phyloP scores from a whole-genome alignment of 1,284 basidiomycete genomes.

The Moesziomyces aphidis region DNA sequence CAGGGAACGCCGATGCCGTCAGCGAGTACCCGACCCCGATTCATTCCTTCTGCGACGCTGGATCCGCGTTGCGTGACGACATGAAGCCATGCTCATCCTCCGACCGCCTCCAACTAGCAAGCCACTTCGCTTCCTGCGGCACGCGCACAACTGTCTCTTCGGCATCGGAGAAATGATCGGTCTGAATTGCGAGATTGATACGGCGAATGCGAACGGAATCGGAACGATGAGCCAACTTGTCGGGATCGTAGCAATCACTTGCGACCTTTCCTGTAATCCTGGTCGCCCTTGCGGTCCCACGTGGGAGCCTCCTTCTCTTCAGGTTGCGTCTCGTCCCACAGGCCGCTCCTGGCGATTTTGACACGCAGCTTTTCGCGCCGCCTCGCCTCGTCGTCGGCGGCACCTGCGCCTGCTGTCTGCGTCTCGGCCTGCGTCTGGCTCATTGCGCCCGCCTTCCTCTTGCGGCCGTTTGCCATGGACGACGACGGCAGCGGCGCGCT shows the following conservation, averaged over 20 bases:
- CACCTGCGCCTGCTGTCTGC: conserved; percentile 3
- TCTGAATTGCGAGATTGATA: no score
- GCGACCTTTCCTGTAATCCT: conserved; percentile 52
- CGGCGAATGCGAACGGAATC: neutral
- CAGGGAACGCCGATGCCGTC: no score
- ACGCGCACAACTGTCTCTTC: no score
- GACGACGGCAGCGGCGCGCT: conserved; percentile 30
- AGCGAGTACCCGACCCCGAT: no score
- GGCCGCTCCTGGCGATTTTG: conserved; percentile 41
- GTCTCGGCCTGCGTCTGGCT: conserved; percentile 17
- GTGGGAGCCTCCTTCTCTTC: conserved; percentile 58
- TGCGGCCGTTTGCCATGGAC: conserved; percentile 18
- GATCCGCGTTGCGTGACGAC: no score
- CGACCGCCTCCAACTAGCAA: no score
- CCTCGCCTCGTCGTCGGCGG: conserved; percentile 27
- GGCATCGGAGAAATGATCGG: no score
- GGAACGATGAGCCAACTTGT: neutral
- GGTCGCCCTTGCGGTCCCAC: conserved; percentile 59
- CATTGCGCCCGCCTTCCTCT: conserved; percentile 23
- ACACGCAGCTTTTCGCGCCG: conserved; percentile 25
- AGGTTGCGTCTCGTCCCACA: conserved; percentile 63
- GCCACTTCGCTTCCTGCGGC: no score
- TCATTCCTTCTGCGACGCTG: no score
- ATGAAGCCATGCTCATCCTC: no score
- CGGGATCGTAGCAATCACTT: conserved; percentile 9